Evolutionary conservation across 208 protist genomes (phyloP).

Genomic region (Trichomonas vaginalis): DNA sequence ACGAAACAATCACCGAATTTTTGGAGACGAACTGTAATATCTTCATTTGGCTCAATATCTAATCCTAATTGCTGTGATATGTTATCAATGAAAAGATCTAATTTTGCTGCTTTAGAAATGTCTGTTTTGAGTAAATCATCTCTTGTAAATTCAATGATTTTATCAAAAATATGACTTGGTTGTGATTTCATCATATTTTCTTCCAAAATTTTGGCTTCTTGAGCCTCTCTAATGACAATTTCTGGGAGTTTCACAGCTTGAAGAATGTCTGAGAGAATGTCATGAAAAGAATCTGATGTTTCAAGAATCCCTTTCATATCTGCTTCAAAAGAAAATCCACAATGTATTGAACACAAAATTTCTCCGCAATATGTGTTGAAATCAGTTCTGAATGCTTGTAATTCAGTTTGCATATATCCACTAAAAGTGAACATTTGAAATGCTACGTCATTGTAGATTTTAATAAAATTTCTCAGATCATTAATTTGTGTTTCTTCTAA

Average conservation of each 20-base stretch:
- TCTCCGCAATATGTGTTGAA: not conserved
- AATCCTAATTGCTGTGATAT: not conserved
- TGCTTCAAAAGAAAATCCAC: not conserved
- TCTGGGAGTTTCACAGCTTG: not conserved
- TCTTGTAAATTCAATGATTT: not conserved
- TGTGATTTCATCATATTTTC: not conserved
- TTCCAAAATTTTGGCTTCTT: not conserved
- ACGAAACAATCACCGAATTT: not conserved
- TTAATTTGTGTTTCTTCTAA: not conserved
- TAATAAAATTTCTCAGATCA: not conserved
- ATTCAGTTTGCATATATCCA: not conserved
- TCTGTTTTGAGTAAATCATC: not conserved
- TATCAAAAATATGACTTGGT: not conserved
- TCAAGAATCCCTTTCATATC: not conserved
- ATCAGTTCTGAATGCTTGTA: not conserved
- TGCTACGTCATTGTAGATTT: not conserved
- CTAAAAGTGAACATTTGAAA: not conserved
- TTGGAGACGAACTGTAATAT: not conserved
- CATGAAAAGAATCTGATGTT: not conserved
- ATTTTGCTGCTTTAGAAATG: not conserved
- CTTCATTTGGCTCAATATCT: not conserved
- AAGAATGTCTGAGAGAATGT: not conserved
- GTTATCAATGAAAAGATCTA: not conserved
- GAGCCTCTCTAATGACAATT: not conserved
- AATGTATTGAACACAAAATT: not conserved